Base-by-base conservation (phyloP, 768 basidiomycete species). In the Crucibulum laeve region DNA sequence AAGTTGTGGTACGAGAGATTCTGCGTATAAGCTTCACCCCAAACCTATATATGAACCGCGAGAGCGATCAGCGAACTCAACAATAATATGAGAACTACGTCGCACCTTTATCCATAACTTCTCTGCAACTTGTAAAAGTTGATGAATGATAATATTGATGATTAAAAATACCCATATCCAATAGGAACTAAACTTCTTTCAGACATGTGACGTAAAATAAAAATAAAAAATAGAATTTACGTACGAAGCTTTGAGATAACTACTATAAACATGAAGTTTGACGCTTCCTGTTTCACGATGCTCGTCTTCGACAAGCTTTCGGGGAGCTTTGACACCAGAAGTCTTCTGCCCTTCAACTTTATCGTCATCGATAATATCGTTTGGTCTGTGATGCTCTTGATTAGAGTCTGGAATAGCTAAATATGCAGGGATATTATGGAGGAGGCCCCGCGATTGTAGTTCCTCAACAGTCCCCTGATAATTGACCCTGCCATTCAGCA, bases 401-500 rank as follows among this genome's bases (percentile, higher is more conserved):
- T 80, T 81, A 40, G 70, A 45, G 36, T 8, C 10, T n/a, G 28
- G 28, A 7, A 25, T 17, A 14, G 24, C 26, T 4, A 77, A 76
- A 28, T 76, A 76, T 13, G 65, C 37, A 15, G 28, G 13, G 43
- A 14, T 38, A 6, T 44, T 5, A 21, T 5, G 6, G 33, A n/a
- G 42, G 5, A 14, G 25, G 6, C 22, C 19, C 24, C 66, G 71
- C 0, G 70, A 69, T 13, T 44, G 76, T 4, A 91, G 69, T 4
- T 87, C 85, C 34, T 74, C 70, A 7, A 86, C 67, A 0, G 75
- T 76, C 4, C 90, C 90, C 55, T 87, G 80, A 1, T 76, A 74
- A 53, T 90, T 87, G 40, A 91, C 80, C 7, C 87, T 78, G 3
- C 89, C 90, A 54, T 91, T 88, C 1, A 88, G 69, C 76, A 91